phyloP scores from a whole-genome alignment of 768 basidiomycete genomes.

The Tulasnella sp. region DNA sequence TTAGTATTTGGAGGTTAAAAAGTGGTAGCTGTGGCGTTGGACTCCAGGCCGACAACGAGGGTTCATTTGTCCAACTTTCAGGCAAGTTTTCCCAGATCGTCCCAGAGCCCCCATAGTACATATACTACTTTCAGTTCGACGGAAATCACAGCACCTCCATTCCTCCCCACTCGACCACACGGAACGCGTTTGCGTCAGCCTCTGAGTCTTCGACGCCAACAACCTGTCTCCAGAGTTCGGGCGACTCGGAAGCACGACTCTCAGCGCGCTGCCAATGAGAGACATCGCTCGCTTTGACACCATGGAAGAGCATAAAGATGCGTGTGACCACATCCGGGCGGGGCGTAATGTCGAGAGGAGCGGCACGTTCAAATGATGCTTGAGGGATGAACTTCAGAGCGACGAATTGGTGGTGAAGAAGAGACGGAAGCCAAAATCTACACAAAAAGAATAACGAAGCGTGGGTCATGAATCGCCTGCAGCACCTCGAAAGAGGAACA shows the following conservation, averaged over 20 bases:
- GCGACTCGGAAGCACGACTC: background rate
- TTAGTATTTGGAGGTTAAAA: too few species aligned
- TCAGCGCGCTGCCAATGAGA: background rate
- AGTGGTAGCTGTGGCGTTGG: too few species aligned
- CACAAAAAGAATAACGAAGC: too few species aligned
- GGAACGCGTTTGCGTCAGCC: background rate
- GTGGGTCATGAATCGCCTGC: too few species aligned
- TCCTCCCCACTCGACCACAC: conserved; percentile 27
- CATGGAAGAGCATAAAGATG: conserved; percentile 49
- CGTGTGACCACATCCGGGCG: conserved; percentile 44
- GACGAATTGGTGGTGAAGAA: conserved; percentile 42
- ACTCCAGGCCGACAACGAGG: too few species aligned
- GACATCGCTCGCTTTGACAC: conserved; percentile 33
- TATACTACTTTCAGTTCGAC: background rate
- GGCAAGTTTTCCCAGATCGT: background rate
- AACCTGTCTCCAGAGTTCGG: background rate
- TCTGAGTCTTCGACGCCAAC: background rate
- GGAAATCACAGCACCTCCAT: conserved; percentile 20
- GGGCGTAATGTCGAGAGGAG: conserved; percentile 41
- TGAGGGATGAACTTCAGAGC: conserved; percentile 49
- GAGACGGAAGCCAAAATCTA: conserved; percentile 46
- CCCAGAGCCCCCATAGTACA: background rate
- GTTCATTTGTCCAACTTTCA: background rate
- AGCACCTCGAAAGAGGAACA: background rate
- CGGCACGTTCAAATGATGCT: conserved; percentile 42